Evolutionary conservation across 2,329 filamentous ascomycete species (phyloP).

Genomic region (Pseudocercospora ulei): DNA sequence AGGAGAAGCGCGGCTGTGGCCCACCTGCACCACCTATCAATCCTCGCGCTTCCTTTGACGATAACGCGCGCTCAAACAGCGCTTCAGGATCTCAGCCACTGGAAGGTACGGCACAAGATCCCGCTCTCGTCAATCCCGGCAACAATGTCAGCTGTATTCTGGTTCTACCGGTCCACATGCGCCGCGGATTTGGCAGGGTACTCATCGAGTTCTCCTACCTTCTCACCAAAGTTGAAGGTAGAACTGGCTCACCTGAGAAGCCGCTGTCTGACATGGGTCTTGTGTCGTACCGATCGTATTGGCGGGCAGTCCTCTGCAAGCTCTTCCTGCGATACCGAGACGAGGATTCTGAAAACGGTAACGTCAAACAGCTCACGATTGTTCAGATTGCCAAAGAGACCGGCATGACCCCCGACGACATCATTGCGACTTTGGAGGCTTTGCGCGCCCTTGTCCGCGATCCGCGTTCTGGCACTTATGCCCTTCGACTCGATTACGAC

Average conservation of each 20-base stretch:
- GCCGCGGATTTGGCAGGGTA: constrained; percentile 92
- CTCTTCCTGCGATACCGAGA: constrained; percentile 60
- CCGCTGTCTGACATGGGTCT: constrained; percentile 95
- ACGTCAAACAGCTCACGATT: constrained; percentile 40
- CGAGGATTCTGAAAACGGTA: constrained; percentile 22
- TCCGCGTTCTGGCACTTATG: constrained; percentile 78
- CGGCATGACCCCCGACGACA: constrained; percentile 91
- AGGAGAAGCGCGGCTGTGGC: constrained; percentile 64
- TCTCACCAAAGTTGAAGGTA: constrained; percentile 81
- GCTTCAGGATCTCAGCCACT: constrained; percentile 19
- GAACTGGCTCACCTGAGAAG: constrained; percentile 93
- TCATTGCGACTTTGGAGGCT: constrained; percentile 85
- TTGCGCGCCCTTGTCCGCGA: constrained; percentile 82
- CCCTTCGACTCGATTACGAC: constrained; percentile 71
- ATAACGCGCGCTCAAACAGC: constrained; percentile 19
- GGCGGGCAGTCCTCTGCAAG: constrained; percentile 79
- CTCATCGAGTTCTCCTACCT: constrained; percentile 98
- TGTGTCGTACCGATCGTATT: constrained; percentile 95
- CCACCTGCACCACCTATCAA: constrained; percentile 59
- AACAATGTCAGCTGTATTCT: constrained; percentile 98
- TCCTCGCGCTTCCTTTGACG: constrained; percentile 26
- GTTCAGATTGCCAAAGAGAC: constrained; percentile 71
- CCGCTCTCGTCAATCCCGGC: constrained; percentile 32
- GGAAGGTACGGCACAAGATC: constrained; percentile 25
- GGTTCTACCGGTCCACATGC: constrained; percentile 89